Conservation (phyloP, 805 yeast species). For the Ogataea glucozyma region DNA sequence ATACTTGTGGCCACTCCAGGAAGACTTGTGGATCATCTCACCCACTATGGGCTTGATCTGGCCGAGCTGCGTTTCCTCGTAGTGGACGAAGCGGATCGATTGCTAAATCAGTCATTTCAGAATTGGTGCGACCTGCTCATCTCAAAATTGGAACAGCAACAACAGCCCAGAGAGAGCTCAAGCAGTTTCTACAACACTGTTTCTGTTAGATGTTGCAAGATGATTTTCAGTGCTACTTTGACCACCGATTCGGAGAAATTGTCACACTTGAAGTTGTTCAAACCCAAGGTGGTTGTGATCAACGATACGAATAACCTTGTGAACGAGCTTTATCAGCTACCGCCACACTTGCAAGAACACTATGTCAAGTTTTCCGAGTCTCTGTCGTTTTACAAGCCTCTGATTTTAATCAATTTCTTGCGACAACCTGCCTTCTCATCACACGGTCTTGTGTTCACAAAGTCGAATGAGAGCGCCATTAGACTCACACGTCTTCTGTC, state of each 20-base stretch:
- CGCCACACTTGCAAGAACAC: slow-evolving; percentile 45
- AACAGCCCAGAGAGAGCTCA: slow-evolving; percentile 27
- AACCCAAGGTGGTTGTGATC: slow-evolving; percentile 75
- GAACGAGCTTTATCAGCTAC: slow-evolving; percentile 62
- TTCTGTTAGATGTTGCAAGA: slow-evolving; percentile 49
- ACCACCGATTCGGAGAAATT: slow-evolving; percentile 91
- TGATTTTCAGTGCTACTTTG: slow-evolving; percentile 89
- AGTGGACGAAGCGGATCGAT: slow-evolving; percentile 80
- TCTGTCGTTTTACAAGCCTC: slow-evolving; percentile 62
- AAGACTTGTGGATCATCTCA: slow-evolving; percentile 74
- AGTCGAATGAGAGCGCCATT: slow-evolving; percentile 85
- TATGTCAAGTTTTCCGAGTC: slow-evolving; percentile 32
- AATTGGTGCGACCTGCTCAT: slow-evolving; percentile 78
- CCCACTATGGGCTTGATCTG: slow-evolving; percentile 44
- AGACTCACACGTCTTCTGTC: slow-evolving; percentile 65
- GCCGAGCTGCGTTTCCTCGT: slow-evolving; percentile 60
- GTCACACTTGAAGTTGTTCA: slow-evolving; percentile 63
- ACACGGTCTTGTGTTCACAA: slow-evolving; percentile 62
- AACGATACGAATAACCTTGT: slow-evolving; percentile 49
- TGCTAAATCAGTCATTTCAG: slow-evolving; percentile 86
- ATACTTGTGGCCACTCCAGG: slow-evolving; percentile 76
- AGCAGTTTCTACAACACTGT: slow-evolving; percentile 36
- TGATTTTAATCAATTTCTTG: slow-evolving; percentile 62
- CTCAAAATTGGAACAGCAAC: slow-evolving; percentile 37
- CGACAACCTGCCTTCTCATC: slow-evolving; percentile 31